Evolutionary conservation across 106 monocot species (phyloP).

Genomic region (Agapanthus africanus): DNA sequence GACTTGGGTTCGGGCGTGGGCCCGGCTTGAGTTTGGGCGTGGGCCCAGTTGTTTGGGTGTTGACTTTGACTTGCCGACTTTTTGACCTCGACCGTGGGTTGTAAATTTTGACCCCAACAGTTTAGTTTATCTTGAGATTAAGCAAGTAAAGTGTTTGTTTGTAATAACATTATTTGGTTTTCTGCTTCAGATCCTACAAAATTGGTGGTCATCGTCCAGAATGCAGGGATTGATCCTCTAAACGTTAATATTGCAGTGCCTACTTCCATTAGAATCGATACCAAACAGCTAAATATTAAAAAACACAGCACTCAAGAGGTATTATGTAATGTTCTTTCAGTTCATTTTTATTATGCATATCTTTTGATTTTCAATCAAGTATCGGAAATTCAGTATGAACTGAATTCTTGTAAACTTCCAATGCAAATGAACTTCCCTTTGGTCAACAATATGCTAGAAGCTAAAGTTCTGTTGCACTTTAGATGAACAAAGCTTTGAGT

Average conservation of each 20-base stretch:
- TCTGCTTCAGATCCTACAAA: slow-evolving; percentile 25
- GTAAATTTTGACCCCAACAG: too few relatives aligned
- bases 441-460: too few relatives aligned
- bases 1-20: too few relatives aligned
- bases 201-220: slow-evolving; percentile 29
- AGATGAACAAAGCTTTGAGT: too few relatives aligned
- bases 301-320: slow-evolving; percentile 26
- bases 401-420: background rate
- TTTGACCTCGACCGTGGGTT: too few relatives aligned
- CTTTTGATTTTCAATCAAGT: background rate
- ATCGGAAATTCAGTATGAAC: background rate
- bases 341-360: background rate
- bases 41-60: too few relatives aligned
- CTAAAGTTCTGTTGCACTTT: too few relatives aligned
- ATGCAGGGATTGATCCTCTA: slow-evolving; percentile 23
- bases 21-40: too few relatives aligned
- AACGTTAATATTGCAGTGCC: slow-evolving; percentile 20
- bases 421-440: background rate
- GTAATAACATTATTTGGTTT: too few relatives aligned
- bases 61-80: too few relatives aligned
- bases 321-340: background rate
- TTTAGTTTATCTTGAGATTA: background rate
- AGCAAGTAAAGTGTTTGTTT: background rate
- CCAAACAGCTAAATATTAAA: slow-evolving; percentile 4
- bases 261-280: slow-evolving; percentile 11